These are phyloP conservation scores for Simplicillium aogashimaense DNA, from an alignment of 2,329 filamentous ascomycete genomes.

Conservation along the genomic window DNA sequence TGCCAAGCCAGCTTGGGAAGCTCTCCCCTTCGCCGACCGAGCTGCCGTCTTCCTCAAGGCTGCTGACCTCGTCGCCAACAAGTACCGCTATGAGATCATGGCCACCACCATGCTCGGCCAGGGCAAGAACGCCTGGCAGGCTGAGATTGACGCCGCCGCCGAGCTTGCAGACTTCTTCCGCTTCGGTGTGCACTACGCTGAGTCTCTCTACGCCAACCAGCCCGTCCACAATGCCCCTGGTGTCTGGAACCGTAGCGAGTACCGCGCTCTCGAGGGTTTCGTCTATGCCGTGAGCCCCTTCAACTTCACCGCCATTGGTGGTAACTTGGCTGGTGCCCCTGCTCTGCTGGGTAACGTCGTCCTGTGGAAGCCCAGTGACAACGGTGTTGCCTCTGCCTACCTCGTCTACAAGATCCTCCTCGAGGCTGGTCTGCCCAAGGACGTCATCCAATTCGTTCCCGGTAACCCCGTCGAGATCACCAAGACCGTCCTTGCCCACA, in stretches of 20 bases:
- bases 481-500: conserved; percentile 63
- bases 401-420: conserved; percentile 82
- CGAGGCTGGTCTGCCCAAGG: conserved; percentile 79
- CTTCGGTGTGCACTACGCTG: conserved; percentile 89
- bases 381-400: conserved; percentile 82
- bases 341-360: conserved; percentile 91
- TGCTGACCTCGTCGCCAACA: conserved; percentile 78
- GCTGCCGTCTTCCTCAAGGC: conserved; percentile 94
- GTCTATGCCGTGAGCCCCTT: conserved; percentile 92
- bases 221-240: conserved; percentile 73
- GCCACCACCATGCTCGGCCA: conserved; percentile 92
- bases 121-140: conserved; percentile 98
- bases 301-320: conserved; percentile 94
- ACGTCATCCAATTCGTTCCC: conserved; percentile 90
- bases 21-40: conserved; percentile 78
- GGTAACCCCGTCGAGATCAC: conserved; percentile 82
- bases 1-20: conserved; percentile 82
- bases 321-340: conserved; percentile 73
- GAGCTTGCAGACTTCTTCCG: conserved; percentile 88
- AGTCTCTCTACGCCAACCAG: conserved; percentile 83
- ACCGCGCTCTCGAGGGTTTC: conserved; percentile 86
- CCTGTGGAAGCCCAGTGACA: conserved; percentile 92
- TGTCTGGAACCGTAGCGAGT: conserved; percentile 86
- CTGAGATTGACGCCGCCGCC: conserved; percentile 93
- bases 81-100: conserved; percentile 96